These are phyloP conservation scores for Thalassia testudinum DNA, from an alignment of 116 monocot species.

Conservation along the genomic window DNA sequence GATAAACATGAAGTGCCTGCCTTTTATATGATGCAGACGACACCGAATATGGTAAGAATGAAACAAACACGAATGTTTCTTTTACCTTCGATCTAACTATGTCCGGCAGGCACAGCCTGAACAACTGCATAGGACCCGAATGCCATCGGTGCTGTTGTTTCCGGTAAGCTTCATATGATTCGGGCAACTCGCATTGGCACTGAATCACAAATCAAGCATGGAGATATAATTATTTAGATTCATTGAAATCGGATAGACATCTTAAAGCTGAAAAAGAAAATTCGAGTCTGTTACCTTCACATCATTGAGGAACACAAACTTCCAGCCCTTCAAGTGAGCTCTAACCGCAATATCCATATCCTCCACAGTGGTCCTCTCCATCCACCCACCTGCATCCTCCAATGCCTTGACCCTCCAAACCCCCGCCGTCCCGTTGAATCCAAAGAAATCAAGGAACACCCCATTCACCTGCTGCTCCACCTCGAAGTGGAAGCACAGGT, in stretches of 20 bases:
- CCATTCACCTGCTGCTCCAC: conserved; percentile 98
- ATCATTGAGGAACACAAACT: conserved; percentile 84
- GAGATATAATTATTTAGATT: neutral
- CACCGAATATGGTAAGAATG: no score
- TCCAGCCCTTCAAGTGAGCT: conserved; percentile 89
- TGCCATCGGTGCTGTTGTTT: conserved; percentile 97
- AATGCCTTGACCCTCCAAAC: conserved; percentile 96
- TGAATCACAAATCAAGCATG: conserved; percentile 14
- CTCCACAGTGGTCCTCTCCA: conserved; percentile 83
- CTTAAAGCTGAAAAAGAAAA: neutral
- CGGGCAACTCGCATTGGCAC: conserved; percentile 82
- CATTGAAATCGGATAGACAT: neutral
- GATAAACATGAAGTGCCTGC: no score
- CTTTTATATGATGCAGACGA: no score
- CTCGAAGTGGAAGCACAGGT: conserved; percentile 97
- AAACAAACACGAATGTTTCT: no score
- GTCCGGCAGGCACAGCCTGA: conserved; percentile 62
- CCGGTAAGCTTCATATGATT: conserved; percentile 84
- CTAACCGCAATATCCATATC: conserved; percentile 82
- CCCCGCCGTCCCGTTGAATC: conserved; percentile 93
- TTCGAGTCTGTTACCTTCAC: conserved; percentile 73
- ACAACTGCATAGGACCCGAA: conserved; percentile 93
- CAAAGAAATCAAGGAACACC: conserved; percentile 80
- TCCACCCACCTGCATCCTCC: conserved; percentile 87
- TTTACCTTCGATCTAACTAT: conserved; percentile 72